Percentiles rank a stretch among this genome's conserved stretches.
phyloP scores from a whole-genome alignment of 768 basidiomycete genomes.

The Lactarius vividus region DNA sequence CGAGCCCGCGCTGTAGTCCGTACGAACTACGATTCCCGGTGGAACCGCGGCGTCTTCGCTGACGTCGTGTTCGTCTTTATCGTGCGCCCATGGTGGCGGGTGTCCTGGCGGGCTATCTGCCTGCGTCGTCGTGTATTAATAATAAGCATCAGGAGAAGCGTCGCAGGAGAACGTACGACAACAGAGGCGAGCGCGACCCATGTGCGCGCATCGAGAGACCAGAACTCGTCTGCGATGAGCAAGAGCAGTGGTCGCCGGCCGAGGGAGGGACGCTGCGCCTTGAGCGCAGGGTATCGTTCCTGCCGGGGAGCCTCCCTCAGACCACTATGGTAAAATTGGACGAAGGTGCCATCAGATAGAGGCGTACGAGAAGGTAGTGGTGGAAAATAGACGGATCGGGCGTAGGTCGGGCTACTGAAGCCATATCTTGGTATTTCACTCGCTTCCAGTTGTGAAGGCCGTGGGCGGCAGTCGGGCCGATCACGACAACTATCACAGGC shows the following conservation, averaged over 20 bases:
- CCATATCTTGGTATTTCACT: not conserved
- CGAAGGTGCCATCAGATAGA: not conserved
- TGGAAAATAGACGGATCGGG: slow-evolving; percentile 9
- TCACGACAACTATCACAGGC: too few relatives aligned
- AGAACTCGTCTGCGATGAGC: slow-evolving; percentile 17
- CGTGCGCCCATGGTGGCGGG: slow-evolving; percentile 41
- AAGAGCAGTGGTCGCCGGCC: slow-evolving; percentile 4
- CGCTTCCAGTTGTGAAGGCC: too few relatives aligned
- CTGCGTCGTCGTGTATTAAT: not conserved
- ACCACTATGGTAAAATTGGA: not conserved
- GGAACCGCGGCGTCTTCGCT: slow-evolving; percentile 46
- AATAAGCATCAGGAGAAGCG: not conserved
- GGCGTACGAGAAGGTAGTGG: slow-evolving; percentile 17
- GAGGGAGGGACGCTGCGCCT: slow-evolving; percentile 2
- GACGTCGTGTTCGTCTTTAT: slow-evolving; percentile 51
- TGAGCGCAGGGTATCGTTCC: slow-evolving; percentile 17
- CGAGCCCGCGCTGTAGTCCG: slow-evolving; percentile 55
- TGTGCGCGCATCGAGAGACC: slow-evolving; percentile 17
- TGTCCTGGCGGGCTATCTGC: not conserved
- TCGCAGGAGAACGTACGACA: not conserved
- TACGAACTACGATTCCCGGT: slow-evolving; percentile 65
- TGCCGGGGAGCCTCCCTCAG: not conserved
- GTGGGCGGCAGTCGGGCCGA: too few relatives aligned
- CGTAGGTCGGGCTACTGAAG: not conserved
- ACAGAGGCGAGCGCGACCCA: slow-evolving; percentile 2